A percentile compares a stretch with the other conserved stretches of the same genome.
These are phyloP conservation scores for Pyropia yezoensis DNA, from an alignment of 23 red algal genomes.

Conservation along the genomic window DNA sequence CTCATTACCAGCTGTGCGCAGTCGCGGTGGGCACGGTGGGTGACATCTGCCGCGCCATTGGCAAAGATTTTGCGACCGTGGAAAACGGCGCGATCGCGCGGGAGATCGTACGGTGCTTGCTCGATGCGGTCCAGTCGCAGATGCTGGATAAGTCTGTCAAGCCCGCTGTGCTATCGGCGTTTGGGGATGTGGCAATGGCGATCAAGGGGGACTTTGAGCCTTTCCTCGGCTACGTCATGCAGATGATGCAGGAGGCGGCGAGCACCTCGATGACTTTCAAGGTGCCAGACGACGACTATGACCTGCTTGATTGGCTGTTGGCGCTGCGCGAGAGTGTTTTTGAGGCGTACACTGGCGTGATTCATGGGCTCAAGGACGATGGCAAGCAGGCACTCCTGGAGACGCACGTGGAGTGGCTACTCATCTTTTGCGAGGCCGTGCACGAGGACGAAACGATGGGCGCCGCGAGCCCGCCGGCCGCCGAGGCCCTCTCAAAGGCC, in stretches of 20 bases:
- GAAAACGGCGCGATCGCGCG: conserved; percentile 24
- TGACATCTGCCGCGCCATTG: conserved; percentile 83
- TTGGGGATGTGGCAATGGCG: conserved; percentile 95
- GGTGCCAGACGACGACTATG: conserved; percentile 65
- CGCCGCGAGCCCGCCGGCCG: not conserved
- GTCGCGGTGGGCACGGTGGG: conserved; percentile 59
- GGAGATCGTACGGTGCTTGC: conserved; percentile 57
- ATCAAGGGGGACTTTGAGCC: conserved; percentile 76
- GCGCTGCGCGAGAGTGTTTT: conserved; percentile 80
- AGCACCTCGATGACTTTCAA: conserved; percentile 49
- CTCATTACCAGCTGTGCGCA: conserved; percentile 66
- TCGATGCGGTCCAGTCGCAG: conserved; percentile 61
- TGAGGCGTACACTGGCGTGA: conserved; percentile 82
- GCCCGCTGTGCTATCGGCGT: conserved; percentile 76
- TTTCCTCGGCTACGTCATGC: conserved; percentile 69
- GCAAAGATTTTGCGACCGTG: conserved; percentile 26
- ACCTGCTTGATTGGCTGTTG: conserved; percentile 84
- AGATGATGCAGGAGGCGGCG: conserved; percentile 75
- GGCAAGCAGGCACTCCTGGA: conserved; percentile 47
- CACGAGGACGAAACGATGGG: conserved; percentile 9
- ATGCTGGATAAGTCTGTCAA: conserved; percentile 80
- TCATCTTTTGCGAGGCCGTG: conserved; percentile 57
- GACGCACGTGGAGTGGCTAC: conserved; percentile 65
- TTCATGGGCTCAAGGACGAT: conserved; percentile 66
- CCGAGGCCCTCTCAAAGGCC: conserved; percentile 21